Conservation (phyloP, 129 eudicot species). For the Lonicera japonica region DNA sequence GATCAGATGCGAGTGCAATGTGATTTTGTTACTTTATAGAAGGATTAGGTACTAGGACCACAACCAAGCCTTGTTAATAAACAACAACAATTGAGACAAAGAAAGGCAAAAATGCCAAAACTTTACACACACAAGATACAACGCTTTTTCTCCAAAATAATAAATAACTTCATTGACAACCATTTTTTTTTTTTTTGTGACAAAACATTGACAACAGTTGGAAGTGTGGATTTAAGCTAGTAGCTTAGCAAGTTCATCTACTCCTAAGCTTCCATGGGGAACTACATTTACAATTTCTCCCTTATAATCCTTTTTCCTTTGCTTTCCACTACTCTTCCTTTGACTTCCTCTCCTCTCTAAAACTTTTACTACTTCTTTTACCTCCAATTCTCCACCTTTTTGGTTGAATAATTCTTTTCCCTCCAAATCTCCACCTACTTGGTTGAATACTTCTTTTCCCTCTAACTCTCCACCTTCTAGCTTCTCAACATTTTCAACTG, state of each 20-base stretch:
- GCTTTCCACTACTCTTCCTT: slow-evolving; percentile 27
- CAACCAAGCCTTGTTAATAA: too few species aligned
- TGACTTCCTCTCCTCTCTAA: slow-evolving; percentile 18
- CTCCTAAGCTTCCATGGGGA: slow-evolving; percentile 57
- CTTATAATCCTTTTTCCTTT: slow-evolving; percentile 27
- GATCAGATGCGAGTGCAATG: too few species aligned
- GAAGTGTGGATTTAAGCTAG: slow-evolving; percentile 23
- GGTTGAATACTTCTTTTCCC: slow-evolving; percentile 3
- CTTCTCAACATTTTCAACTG: slow-evolving; percentile 13
- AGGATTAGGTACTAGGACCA: too few species aligned
- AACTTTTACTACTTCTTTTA: slow-evolving; percentile 4
- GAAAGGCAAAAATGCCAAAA: too few species aligned
- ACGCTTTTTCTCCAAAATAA: too few species aligned
- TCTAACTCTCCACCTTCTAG: slow-evolving; percentile 23
- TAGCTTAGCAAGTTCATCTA: slow-evolving; percentile 85
- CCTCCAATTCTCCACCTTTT: slow-evolving; percentile 18
- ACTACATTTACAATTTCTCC: slow-evolving; percentile 48
- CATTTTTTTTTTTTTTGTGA: too few species aligned
- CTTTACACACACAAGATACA: too few species aligned
- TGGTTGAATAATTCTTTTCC: slow-evolving; percentile 11
- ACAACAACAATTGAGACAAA: too few species aligned
- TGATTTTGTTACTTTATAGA: too few species aligned
- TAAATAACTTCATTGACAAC: too few species aligned
- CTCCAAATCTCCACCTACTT: slow-evolving; percentile 9
- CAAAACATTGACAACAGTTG: too few species aligned